Conservation (phyloP, 2,329 filamentous ascomycete genomes). For the Metarhizium rileyi region DNA sequence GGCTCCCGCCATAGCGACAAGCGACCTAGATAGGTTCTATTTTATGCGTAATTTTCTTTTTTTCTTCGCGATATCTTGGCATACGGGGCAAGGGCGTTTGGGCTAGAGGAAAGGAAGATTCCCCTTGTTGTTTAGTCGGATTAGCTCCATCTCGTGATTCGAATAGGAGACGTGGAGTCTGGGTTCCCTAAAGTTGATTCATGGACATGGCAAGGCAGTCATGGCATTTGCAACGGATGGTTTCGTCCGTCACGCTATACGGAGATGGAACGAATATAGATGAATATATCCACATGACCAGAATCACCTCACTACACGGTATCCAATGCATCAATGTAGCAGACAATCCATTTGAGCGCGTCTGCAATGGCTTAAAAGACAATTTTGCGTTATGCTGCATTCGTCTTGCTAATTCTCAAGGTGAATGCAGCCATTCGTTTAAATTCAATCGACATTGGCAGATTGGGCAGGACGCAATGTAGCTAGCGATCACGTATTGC, state of each 20-base stretch:
- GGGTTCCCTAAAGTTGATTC: background rate
- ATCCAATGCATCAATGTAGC: too few species aligned
- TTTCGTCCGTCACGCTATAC: background rate
- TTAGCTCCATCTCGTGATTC: background rate
- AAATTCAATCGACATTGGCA: too few species aligned
- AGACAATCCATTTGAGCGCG: too few species aligned
- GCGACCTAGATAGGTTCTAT: background rate
- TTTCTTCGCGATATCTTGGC: conserved; percentile 6
- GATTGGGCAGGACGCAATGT: too few species aligned
- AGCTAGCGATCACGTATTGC: too few species aligned
- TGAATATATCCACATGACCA: too few species aligned
- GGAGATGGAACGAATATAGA: background rate
- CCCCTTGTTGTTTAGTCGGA: conserved; percentile 14
- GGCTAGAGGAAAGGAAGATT: conserved; percentile 14
- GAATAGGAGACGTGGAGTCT: background rate
- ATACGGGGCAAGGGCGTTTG: conserved; percentile 14
- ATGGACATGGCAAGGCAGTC: background rate
- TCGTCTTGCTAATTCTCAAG: too few species aligned
- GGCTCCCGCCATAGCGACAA: background rate
- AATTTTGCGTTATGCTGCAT: too few species aligned
- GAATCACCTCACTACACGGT: too few species aligned
- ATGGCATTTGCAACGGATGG: background rate
- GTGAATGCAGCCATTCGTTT: too few species aligned
- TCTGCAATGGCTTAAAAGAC: too few species aligned
- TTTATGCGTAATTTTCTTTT: background rate